Evolutionary conservation across 1,284 basidiomycete genomes (phyloP), one percentile per base, ranked within the genome.

Genomic region (Takashimella tepidaria): DNA sequence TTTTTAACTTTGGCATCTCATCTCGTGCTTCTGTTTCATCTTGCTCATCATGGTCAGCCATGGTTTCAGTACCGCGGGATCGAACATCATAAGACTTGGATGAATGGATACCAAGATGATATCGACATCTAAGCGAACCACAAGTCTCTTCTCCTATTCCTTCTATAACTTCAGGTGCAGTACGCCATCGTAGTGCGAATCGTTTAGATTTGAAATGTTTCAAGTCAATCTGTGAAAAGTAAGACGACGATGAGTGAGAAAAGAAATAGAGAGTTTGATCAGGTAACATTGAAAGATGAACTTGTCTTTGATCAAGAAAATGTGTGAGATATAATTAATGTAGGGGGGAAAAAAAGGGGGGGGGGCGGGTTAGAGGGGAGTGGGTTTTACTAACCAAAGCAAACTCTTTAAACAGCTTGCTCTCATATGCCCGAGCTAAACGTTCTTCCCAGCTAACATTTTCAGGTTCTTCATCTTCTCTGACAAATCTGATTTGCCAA

Each of bases 201-300:
- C 87, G 86, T n/a, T 89, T 88, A 0, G 87, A 85, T 76, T 92
- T 93, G 80, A 88, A 95, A 70, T 95, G 92, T 75, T 95, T 95
- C 58, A 96, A 77, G 75, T 96, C 89, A 68, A 92, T 90, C 72
- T 73, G 51, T 25, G 0, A 40, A 50, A 26, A 41, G 47, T n/a
- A 1, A 23, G 24, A n/a, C 11, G 4, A 16, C 16, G 4, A 41
- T 13, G 12, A 26, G 43, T 16, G 24, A 13, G n/a, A 19, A 13
- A 13, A 42, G 21, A 27, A 37, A 5, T 13, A 3, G 25, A 5
- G n/a, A 20, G 4, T 25, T 37, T 45, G 42, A 41, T 23, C 10
- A 20, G n/a, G 13, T 41, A 5, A 37, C 22, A n/a, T 19, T 21
- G 16, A 11, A 24, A 20, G 12, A 3, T 11, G 11, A 11, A 45